Evolutionary conservation across 2,329 filamentous ascomycete genomes (phyloP), one percentile per base, ranked within the genome.

Genomic region (Fusarium chaquense): DNA sequence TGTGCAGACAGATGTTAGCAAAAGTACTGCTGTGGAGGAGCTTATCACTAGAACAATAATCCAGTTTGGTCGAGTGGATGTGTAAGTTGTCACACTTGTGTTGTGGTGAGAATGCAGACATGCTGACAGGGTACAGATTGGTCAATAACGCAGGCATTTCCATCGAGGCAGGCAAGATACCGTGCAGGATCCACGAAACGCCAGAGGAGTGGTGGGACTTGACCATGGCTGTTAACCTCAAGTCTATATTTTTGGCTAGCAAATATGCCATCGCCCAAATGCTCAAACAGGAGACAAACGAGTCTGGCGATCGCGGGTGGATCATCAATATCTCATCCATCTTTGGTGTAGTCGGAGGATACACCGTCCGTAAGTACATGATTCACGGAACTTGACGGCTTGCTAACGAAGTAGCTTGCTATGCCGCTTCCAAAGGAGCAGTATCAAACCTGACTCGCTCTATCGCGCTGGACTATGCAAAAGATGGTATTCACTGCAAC

Each of bases 251-350:
- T 51, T 70, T 83, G 5, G 76, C 77, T 0, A 81, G 77, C 59
- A 87, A 86, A 51, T 84, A 82, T 64, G 82, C 82, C 2, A 75
- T 79, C 2, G 58, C 62, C 1, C 85, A 86, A 64, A 87, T 88
- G 83, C 75, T 86, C 13, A 76, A 77, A 9, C 86, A 89, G 64
- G 76, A 81, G 0, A 79, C 77, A 1, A 74, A 78, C 6, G 61
- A 67, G 3, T 73, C 67, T 4, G 81, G 83, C 18, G 80, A 84
- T 46, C 66, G 83, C 26, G 84, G 84, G 2, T 85, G 83, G 81
- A 83, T 86, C 50, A 79, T 86, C 43, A 86, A 86, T 54, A 81
- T 83, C 1, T 79, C 83, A 0, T 83, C 81, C 3, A 80, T 84
- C 16, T 76, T 79, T 36, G 84, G 83, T 0, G 60, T 82, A 0